phyloP scores from a whole-genome alignment of 2,329 filamentous ascomycete species.

The Thermomyces lanuginosus region DNA sequence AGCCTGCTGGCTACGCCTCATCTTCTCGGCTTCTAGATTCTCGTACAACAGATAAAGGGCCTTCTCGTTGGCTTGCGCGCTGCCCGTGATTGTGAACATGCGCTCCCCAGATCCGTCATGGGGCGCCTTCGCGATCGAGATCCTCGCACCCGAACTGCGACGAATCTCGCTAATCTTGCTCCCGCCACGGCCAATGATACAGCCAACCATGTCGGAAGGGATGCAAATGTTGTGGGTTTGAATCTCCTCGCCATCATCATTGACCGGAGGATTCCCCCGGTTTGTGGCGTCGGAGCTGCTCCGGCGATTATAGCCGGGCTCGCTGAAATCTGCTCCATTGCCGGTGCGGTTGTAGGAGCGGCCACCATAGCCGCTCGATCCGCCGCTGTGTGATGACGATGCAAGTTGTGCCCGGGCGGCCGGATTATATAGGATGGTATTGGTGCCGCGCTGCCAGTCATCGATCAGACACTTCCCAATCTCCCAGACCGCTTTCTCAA shows the following conservation, averaged over 20 bases:
- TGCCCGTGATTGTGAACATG: constrained; percentile 99
- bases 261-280: constrained; percentile 71
- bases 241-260: constrained; percentile 86
- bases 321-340: constrained; percentile 95
- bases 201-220: constrained; percentile 97
- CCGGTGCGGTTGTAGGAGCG: constrained; percentile 81
- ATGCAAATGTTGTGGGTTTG: constrained; percentile 99
- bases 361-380: constrained; percentile 40
- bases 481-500: constrained; percentile 94
- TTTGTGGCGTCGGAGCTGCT: constrained; percentile 67
- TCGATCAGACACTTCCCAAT: constrained; percentile 97
- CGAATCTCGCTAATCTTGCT: constrained; percentile 98
- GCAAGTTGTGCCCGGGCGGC: constrained; percentile 70
- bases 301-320: constrained; percentile 61
- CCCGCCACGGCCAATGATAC: constrained; percentile 89
- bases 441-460: constrained; percentile 92
- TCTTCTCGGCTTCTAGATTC: constrained; percentile 98
- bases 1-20: constrained; percentile 74
- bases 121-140: constrained; percentile 92
- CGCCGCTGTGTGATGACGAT: no score
- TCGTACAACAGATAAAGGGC: constrained; percentile 93
- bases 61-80: constrained; percentile 82
- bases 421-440: constrained; percentile 94
- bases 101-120: constrained; percentile 96
- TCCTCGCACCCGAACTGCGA: constrained; percentile 87